Base-by-base conservation (phyloP, 2,329 filamentous ascomycete genomes). In the Epicoccum nigrum region DNA sequence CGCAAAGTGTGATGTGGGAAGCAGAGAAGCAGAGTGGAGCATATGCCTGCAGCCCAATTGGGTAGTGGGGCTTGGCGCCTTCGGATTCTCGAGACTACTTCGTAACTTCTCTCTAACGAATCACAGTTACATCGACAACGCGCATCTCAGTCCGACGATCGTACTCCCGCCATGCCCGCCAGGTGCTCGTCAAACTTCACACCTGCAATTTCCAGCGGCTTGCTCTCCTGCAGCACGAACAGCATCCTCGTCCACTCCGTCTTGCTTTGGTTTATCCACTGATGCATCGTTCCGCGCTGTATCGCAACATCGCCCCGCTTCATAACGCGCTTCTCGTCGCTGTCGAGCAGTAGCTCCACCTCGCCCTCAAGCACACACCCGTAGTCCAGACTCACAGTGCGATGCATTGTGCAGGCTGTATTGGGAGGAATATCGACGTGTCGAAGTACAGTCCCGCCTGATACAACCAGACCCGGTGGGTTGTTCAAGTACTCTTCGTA, bases 381-480 rank as follows among this genome's bases (percentile, higher is more conserved):
- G 43, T 75, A 75, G 54, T 75, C 73, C 21, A 75, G 54, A 53
- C 63, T 69, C 46, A 75, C 71, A 16, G 73, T 75, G 3, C 73
- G 65, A 54, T 75, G 73, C 73, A 75, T 75, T n/a, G 67, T 64
- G 48, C 68, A 72, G 17, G 51, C 62, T n/a, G 64, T 68, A 20
- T 57, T 54, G 0, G 73, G 73, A 12, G 62, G 62, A 39, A 74
- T 71, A 44, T 75, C 73, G 33, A 75, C 73, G 39, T 73, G 68
- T 34, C 77, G 73, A 32, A 79, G 70, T 12, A 80, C 77, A 4
- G 79, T 79, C 8, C 79, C 79, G 23, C 69, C 70, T 2, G 76
- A 74, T 31, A 82, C 70, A 15, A 77, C 75, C 3, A 85, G 72
- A 1, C 81, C 81, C 0, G 82, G 79, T 1, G 78, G 73, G 33